Evolutionary conservation across 495 filamentous ascomycete genomes (phyloP).

Genomic region (Podospora didyma): DNA sequence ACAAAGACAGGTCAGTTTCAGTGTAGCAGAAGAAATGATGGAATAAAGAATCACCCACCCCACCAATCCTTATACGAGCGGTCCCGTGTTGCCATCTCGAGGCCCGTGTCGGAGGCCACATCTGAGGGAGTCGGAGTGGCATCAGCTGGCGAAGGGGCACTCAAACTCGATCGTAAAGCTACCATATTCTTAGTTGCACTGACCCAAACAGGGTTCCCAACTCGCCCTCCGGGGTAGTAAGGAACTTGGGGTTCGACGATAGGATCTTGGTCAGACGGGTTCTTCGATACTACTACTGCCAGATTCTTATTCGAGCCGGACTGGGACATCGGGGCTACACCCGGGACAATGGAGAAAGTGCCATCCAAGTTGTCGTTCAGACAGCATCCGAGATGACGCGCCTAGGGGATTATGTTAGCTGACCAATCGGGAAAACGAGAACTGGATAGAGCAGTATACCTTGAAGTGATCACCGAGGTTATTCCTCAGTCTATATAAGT

Average conservation of each 20-base stretch:
- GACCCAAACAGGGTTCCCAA: neutral
- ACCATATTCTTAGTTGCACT: neutral
- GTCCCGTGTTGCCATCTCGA: conserved; percentile 1
- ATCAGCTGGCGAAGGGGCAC: too few relatives aligned
- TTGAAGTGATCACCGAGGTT: conserved; percentile 18
- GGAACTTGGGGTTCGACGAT: neutral
- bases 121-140: too few relatives aligned
- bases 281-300: neutral
- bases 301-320: neutral
- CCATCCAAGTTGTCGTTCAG: conserved; percentile 23
- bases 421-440: neutral
- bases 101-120: neutral
- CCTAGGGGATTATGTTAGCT: neutral
- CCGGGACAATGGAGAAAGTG: conserved; percentile 10
- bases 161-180: neutral
- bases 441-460: neutral
- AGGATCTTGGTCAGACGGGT: neutral
- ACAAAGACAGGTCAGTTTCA: neutral
- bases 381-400: neutral
- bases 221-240: neutral
- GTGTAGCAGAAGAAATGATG: neutral
- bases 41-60: neutral
- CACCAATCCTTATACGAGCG: conserved; percentile 13
- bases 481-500: neutral
- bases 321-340: neutral